These are phyloP conservation scores for Cucumis melo DNA, from an alignment of 306 rosid species.

Conservation along the genomic window DNA sequence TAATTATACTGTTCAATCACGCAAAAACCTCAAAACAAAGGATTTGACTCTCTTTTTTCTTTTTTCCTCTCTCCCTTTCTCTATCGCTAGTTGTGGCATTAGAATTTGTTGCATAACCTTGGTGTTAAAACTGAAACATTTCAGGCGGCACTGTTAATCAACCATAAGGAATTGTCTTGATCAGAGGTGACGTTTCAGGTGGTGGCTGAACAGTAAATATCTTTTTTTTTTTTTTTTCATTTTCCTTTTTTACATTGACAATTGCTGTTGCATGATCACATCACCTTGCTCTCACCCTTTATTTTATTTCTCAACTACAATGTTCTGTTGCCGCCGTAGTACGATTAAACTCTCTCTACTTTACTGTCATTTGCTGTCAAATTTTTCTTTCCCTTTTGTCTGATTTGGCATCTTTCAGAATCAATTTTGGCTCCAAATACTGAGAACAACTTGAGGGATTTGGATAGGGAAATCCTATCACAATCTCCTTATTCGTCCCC, in stretches of 20 bases:
- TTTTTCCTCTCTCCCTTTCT: background rate
- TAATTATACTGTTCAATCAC: background rate
- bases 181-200: slow-evolving; percentile 12
- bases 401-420: background rate
- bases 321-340: background rate
- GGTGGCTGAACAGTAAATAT: slow-evolving; percentile 5
- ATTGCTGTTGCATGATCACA: slow-evolving; percentile 5
- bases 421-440: background rate
- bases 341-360: slow-evolving; percentile 3
- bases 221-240: background rate
- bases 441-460: background rate
- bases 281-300: background rate
- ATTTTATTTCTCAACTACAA: background rate
- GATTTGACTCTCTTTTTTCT: background rate
- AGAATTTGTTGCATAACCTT: background rate
- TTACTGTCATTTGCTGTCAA: slow-evolving; percentile 1
- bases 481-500: background rate
- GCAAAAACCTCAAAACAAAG: background rate
- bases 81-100: background rate
- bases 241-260: background rate
- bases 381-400: background rate
- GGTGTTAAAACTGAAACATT: background rate
- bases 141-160: background rate
- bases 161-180: background rate
- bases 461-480: background rate